Evolutionary conservation across 2,329 filamentous ascomycete species (phyloP).

Genomic region (Alternaria viburni): DNA sequence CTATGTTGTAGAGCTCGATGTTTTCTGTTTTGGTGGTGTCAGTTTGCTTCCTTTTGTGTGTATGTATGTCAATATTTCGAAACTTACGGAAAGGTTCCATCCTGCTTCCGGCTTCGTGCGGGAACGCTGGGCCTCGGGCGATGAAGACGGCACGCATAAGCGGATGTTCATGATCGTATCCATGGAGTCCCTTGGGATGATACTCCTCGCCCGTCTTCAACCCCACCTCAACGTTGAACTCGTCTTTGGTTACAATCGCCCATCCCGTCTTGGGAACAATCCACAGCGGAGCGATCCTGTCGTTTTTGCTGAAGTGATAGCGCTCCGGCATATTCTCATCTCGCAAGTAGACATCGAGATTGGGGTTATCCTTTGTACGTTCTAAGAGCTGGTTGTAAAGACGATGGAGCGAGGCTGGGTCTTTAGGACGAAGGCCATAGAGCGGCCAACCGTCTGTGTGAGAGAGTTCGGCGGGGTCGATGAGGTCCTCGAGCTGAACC

Average conservation of each 20-base stretch:
- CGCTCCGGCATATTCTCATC: conserved; percentile 88
- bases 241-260: conserved; percentile 82
- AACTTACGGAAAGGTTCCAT: conserved; percentile 83
- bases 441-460: conserved; percentile 95
- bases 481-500: conserved; percentile 86
- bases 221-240: conserved; percentile 76
- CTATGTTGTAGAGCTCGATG: conserved; percentile 90
- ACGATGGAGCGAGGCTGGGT: conserved; percentile 66
- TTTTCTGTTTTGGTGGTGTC: conserved; percentile 69
- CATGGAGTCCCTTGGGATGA: conserved; percentile 83
- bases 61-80: not conserved
- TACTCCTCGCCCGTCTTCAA: conserved; percentile 71
- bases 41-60: conserved; percentile 16
- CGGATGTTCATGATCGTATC: conserved; percentile 93
- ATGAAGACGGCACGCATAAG: conserved; percentile 97
- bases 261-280: conserved; percentile 90
- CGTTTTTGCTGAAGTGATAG: conserved; percentile 88
- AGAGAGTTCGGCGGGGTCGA: conserved; percentile 77
- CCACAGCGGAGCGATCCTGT: conserved; percentile 93
- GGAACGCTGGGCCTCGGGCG: conserved; percentile 89
- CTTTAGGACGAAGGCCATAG: conserved; percentile 83
- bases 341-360: conserved; percentile 85
- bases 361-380: conserved; percentile 66
- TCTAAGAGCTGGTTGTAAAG: conserved; percentile 67
- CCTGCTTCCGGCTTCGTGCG: conserved; percentile 79